Percentiles rank a stretch among this genome's conserved stretches.
phyloP scores from a whole-genome alignment of 805 yeast genomes.

The Saturnispora bothae region DNA sequence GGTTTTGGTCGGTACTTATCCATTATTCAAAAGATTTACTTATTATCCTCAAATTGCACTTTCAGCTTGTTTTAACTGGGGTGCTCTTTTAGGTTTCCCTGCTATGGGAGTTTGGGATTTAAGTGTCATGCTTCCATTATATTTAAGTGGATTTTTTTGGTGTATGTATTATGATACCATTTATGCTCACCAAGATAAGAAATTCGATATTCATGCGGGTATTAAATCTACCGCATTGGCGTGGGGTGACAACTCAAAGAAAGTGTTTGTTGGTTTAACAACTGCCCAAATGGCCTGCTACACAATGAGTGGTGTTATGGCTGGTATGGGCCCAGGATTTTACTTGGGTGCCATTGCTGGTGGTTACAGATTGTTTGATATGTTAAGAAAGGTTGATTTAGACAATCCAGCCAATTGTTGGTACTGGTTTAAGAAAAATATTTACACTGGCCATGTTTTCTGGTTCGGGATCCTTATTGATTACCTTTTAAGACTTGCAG shows the following conservation, averaged over 20 bases:
- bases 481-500: constrained; percentile 41
- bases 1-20: constrained; percentile 75
- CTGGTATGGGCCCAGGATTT: constrained; percentile 84
- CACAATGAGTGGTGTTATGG: constrained; percentile 58
- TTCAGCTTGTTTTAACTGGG: constrained; percentile 87
- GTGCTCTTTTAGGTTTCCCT: constrained; percentile 86
- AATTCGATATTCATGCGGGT: constrained; percentile 80
- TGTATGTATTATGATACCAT: constrained; percentile 93
- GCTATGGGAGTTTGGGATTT: constrained; percentile 84
- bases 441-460: constrained; percentile 61
- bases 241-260: constrained; percentile 78
- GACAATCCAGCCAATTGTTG: constrained; percentile 78
- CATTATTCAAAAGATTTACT: constrained; percentile 88
- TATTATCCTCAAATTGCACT: constrained; percentile 87
- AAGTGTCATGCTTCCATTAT: constrained; percentile 69
- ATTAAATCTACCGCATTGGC: constrained; percentile 91
- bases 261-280: constrained; percentile 53
- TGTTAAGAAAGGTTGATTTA: constrained; percentile 67
- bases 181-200: constrained; percentile 96
- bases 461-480: constrained; percentile 60
- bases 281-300: constrained; percentile 57
- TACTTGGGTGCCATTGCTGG: constrained; percentile 56
- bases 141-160: constrained; percentile 75
- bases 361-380: constrained; percentile 52
- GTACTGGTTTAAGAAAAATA: constrained; percentile 66